phyloP scores from a whole-genome alignment of 306 rosid species.

The Carpinus fangiana region DNA sequence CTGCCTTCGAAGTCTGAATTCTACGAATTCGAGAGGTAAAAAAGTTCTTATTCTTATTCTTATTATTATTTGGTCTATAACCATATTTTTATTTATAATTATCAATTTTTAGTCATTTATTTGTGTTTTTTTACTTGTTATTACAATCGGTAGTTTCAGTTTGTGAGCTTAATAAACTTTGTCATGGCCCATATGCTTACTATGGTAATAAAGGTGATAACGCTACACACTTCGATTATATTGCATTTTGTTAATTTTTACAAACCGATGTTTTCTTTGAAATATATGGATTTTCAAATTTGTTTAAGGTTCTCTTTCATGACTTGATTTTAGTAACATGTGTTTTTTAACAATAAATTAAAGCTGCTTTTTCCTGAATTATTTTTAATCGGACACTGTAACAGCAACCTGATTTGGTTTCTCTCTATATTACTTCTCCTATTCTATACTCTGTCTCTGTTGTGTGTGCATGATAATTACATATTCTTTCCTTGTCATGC shows the following conservation, averaged over 20 bases:
- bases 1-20: constrained; percentile 18
- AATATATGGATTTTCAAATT: too few relatives aligned
- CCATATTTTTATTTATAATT: neutral
- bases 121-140: neutral
- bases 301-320: too few relatives aligned
- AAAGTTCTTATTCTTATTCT: neutral
- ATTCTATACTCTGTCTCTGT: neutral
- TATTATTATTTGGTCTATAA: neutral
- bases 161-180: neutral
- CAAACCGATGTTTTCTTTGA: too few relatives aligned
- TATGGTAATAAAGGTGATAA: too few relatives aligned
- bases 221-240: too few relatives aligned
- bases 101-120: too few relatives aligned
- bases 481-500: neutral
- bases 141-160: neutral
- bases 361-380: too few relatives aligned
- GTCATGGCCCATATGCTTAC: neutral
- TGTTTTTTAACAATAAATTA: too few relatives aligned
- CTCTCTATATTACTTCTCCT: neutral
- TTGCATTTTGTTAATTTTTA: too few relatives aligned
- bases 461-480: neutral
- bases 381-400: neutral
- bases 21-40: constrained; percentile 31
- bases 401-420: neutral
- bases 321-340: too few relatives aligned